Evolutionary conservation across 345 rosid genomes (phyloP), one percentile per base, ranked within the genome.

Genomic region (Tarenaya hassleriana): DNA sequence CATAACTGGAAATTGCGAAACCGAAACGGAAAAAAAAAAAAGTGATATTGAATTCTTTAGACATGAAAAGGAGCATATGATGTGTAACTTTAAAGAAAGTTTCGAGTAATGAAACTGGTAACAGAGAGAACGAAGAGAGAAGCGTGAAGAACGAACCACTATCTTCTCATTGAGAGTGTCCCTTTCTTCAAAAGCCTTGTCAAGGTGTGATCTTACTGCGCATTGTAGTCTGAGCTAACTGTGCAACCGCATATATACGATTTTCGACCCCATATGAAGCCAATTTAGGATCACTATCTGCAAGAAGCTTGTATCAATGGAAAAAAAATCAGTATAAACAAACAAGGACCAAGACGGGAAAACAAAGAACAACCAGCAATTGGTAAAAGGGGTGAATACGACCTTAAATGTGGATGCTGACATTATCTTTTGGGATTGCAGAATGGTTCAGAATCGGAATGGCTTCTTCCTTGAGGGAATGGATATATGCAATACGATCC

Each of bases 201-300:
- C 98, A 45, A 92, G 97, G n/a, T 0, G 97, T 85, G 18, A 92
- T 92, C 60, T 92, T 92, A 7, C 98, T 92, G 18, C 98, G 90
- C 97, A 92, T 92, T 0, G 97, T 83, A 5, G 98, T 88, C 66
- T 88, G 98, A 2, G 98, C 98, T 24, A 88, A 74, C 69, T 92
- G 98, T 21, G 81, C 72, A 21, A 88, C 94, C 24, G 97, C 96
- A 38, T 83, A 92, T 32, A 85, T 85, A 0, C 95, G 97, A 56
- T 85, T 79, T 82, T 83, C 97, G 51, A 92, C 95, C 0, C 98
- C 98, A 65, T 92, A 92, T 15, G 98, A 92, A 0, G 98, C 97
- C 20, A 76, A 56, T 20, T 68, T 73, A 17, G 98, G 97, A 55
- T 92, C 43, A 88, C 96, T 54, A 92, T 85, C 95, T 88, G 71